Conservation (phyloP, 2,329 filamentous ascomycete species). For the Hypomyces rosellus region DNA sequence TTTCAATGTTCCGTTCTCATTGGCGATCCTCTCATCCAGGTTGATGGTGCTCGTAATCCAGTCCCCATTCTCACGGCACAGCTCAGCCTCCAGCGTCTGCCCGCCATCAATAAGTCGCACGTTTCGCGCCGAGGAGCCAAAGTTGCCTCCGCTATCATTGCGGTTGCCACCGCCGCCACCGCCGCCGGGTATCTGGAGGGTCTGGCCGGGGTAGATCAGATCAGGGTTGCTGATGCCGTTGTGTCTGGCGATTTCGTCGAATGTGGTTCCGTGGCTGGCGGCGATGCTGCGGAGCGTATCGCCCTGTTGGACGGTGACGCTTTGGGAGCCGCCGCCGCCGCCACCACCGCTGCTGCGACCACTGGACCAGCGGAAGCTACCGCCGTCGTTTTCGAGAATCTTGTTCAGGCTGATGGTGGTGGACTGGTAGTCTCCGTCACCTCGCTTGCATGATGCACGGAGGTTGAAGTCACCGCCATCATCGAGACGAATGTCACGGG, state of each 20-base stretch:
- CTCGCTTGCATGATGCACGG: conserved; percentile 26
- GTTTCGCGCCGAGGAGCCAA: conserved; percentile 28
- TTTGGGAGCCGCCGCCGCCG: conserved; percentile 17
- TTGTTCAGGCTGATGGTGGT: conserved; percentile 31
- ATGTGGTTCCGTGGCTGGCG: conserved; percentile 24
- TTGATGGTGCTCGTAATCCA: conserved; percentile 26
- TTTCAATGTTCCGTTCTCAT: conserved; percentile 24
- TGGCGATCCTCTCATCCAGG: conserved; percentile 29
- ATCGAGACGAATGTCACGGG: conserved; percentile 30
- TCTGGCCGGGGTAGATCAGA: conserved; percentile 37
- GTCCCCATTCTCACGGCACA: conserved; percentile 22
- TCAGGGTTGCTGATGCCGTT: conserved; percentile 37
- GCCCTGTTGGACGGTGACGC: conserved; percentile 33
- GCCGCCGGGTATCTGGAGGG: conserved; percentile 27
- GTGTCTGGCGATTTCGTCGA: conserved; percentile 32
- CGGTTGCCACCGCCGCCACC: conserved; percentile 17
- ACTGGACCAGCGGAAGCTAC: conserved; percentile 30
- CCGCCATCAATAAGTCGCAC: conserved; percentile 32
- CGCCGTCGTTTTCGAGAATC: conserved; percentile 29
- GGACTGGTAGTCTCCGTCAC: conserved; percentile 27
- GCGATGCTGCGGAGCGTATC: conserved; percentile 37
- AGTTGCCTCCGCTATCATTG: conserved; percentile 20
- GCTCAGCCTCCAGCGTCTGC: conserved; percentile 27
- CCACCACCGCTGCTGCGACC: conserved; percentile 14
- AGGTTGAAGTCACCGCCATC: conserved; percentile 27